Evolutionary conservation across 2,329 filamentous ascomycete species (phyloP).

Genomic region (Aspergillus ruber): DNA sequence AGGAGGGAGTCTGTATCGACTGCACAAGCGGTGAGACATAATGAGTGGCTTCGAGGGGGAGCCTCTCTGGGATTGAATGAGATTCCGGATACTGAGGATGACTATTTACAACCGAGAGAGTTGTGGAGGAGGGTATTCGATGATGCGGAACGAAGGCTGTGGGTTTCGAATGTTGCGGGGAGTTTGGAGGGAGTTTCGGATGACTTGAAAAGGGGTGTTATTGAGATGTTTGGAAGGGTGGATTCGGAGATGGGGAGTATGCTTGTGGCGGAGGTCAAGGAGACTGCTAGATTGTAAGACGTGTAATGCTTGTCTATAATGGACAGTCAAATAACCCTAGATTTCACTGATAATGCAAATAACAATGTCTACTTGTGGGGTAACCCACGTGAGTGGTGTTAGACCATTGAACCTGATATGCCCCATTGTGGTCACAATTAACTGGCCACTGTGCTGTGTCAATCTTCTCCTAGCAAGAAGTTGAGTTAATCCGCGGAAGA

Average conservation of each 20-base stretch:
- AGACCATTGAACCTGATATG: no score
- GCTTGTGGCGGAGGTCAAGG: conserved; percentile 1
- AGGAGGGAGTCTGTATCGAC: conserved; percentile 4
- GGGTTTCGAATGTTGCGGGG: conserved; percentile 17
- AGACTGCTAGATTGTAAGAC: background rate
- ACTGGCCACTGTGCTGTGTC: no score
- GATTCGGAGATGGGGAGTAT: conserved; percentile 15
- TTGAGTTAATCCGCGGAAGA: no score
- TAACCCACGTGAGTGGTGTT: no score
- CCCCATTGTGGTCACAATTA: no score
- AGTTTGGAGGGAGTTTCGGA: conserved; percentile 17
- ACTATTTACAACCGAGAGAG: conserved; percentile 24
- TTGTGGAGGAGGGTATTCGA: conserved; percentile 25
- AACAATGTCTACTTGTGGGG: no score
- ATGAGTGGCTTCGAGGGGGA: conserved; percentile 14
- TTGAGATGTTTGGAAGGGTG: conserved; percentile 17
- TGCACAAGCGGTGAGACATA: conserved; percentile 16
- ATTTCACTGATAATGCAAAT: no score
- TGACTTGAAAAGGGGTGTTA: conserved; percentile 10
- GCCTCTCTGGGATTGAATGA: conserved; percentile 18
- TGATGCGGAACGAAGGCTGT: conserved; percentile 15
- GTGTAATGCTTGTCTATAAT: background rate
- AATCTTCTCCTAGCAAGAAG: no score
- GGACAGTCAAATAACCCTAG: background rate
- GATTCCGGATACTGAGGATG: conserved; percentile 20